phyloP scores from a whole-genome alignment of 768 basidiomycete species.

The Macrocybe gigantea region DNA sequence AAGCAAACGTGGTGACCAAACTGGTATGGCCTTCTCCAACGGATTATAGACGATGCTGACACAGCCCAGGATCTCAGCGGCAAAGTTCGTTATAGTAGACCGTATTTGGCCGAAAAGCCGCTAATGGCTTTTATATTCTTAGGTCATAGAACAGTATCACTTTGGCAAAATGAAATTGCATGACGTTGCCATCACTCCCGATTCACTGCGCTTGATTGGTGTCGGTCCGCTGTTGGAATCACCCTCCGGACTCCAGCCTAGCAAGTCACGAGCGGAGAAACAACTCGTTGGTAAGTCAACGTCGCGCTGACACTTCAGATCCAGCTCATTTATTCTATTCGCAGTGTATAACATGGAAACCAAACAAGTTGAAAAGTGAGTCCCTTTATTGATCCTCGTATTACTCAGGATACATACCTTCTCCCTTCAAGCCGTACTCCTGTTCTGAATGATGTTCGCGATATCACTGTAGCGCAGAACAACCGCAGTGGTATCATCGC shows the following conservation, averaged over 20 bases:
- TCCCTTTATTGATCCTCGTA: neutral
- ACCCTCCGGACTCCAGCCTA: conserved; percentile 56
- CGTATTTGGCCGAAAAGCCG: neutral
- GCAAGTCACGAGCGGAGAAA: conserved; percentile 66
- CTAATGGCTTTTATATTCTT: neutral
- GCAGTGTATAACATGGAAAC: conserved; percentile 64
- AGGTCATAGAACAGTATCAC: conserved; percentile 53
- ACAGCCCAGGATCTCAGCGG: conserved; percentile 49
- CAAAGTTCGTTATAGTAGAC: conserved; percentile 29
- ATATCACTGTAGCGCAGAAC: conserved; percentile 58
- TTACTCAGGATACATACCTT: conserved; percentile 6
- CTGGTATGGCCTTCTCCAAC: conserved; percentile 32
- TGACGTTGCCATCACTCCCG: conserved; percentile 67
- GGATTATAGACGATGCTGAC: conserved; percentile 3
- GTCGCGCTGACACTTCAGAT: neutral
- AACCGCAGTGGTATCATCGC: conserved; percentile 46
- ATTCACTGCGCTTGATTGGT: conserved; percentile 56
- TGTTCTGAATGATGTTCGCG: conserved; percentile 66
- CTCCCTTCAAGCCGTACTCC: conserved; percentile 51
- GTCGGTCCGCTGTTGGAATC: conserved; percentile 66
- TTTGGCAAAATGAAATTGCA: conserved; percentile 61
- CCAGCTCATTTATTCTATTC: neutral
- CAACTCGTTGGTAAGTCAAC: conserved; percentile 56
- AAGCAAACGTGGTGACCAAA: conserved; percentile 55
- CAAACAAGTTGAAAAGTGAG: conserved; percentile 64